Percentiles rank a stretch among this genome's conserved stretches.
These are phyloP conservation scores for Scedosporium dehoogii DNA, from an alignment of 2,329 filamentous ascomycete genomes.

Conservation along the genomic window DNA sequence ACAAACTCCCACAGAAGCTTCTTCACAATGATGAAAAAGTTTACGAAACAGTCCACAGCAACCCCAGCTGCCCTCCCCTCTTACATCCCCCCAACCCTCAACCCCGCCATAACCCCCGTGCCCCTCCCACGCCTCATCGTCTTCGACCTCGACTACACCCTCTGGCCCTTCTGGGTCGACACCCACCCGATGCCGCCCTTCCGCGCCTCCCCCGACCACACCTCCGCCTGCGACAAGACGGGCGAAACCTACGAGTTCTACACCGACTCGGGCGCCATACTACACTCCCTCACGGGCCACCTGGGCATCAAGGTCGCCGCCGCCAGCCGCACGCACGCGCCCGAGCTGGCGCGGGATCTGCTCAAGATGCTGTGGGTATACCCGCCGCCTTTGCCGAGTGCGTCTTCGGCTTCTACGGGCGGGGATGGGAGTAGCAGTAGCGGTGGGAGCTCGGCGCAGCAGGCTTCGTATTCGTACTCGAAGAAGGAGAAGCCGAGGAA, in stretches of 20 bases:
- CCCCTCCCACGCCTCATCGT: conserved; percentile 76
- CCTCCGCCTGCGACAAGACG: conserved; percentile 38
- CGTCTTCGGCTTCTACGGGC: conserved; percentile 12
- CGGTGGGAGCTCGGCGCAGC: not conserved
- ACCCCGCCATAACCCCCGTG: conserved; percentile 33
- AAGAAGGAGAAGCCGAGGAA: conserved; percentile 17
- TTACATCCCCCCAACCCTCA: conserved; percentile 31
- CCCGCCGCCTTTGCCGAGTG: conserved; percentile 15
- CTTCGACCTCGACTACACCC: conserved; percentile 94
- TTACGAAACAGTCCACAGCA: conserved; percentile 10
- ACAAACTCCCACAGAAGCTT: not conserved
- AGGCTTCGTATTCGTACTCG: not conserved
- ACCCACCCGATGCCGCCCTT: conserved; percentile 76
- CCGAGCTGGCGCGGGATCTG: conserved; percentile 71
- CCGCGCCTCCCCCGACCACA: conserved; percentile 33
- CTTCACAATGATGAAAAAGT: conserved; percentile 5
- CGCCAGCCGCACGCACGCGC: conserved; percentile 72
- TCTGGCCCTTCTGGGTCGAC: conserved; percentile 99
- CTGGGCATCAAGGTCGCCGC: conserved; percentile 43
- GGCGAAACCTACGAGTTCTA: conserved; percentile 66
- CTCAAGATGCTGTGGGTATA: conserved; percentile 61
- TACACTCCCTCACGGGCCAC: conserved; percentile 45
- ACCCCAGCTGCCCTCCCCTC: conserved; percentile 12
- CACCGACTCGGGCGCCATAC: conserved; percentile 54
- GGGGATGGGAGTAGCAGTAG: conserved; percentile 9